A percentile compares a stretch with the other conserved stretches of the same genome.
Evolutionary conservation across 176 grass and related monocot genomes (phyloP).

Genomic region (Neostapfia colusana): DNA sequence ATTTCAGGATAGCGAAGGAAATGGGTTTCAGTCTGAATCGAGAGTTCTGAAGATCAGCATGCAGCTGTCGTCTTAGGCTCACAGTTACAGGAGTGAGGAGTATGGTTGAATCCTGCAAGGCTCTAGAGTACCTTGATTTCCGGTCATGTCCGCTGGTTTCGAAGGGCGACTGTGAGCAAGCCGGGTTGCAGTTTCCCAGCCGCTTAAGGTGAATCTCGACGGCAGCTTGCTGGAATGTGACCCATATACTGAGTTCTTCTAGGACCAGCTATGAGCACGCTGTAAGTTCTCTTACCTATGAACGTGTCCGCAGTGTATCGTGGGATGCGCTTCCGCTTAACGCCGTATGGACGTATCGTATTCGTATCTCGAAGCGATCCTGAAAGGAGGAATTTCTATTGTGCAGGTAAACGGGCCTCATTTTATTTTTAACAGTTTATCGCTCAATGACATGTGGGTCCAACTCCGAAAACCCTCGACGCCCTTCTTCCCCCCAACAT

Average conservation of each 20-base stretch:
- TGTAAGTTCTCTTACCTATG: too few relatives aligned
- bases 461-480: too few relatives aligned
- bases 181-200: conserved; percentile 64
- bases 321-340: too few relatives aligned
- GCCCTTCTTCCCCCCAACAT: too few relatives aligned
- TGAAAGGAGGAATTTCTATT: too few relatives aligned
- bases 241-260: conserved; percentile 33
- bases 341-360: too few relatives aligned
- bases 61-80: conserved; percentile 46
- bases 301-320: too few relatives aligned
- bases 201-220: conserved; percentile 70
- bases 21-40: conserved; percentile 43
- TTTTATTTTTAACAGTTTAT: too few relatives aligned
- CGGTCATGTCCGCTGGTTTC: conserved; percentile 64
- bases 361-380: too few relatives aligned
- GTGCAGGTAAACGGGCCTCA: too few relatives aligned
- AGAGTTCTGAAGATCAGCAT: conserved; percentile 64
- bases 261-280: not conserved
- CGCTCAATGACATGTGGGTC: too few relatives aligned
- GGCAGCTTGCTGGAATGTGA: conserved; percentile 50
- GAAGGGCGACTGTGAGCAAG: conserved; percentile 53
- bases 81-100: conserved; percentile 42
- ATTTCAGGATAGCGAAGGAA: conserved; percentile 44
- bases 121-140: conserved; percentile 68
- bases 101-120: conserved; percentile 47